Evolutionary conservation across 2,329 filamentous ascomycete species (phyloP).

Genomic region (Cladophialophora immunda): DNA sequence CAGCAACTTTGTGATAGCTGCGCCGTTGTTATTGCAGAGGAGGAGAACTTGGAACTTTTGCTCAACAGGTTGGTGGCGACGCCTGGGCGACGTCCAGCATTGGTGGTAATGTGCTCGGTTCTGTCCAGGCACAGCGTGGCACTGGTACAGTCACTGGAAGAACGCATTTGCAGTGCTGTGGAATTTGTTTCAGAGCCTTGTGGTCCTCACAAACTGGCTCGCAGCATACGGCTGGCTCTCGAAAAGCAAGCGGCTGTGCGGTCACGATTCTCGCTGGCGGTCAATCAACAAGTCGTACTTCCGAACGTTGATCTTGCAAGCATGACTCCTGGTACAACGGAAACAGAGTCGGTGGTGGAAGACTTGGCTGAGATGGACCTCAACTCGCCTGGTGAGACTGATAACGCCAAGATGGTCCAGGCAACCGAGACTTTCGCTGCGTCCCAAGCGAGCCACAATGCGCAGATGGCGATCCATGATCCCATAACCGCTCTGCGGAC

Average conservation of each 20-base stretch:
- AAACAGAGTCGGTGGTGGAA: conserved; percentile 10
- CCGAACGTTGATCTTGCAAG: not conserved
- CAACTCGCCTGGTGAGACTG: conserved; percentile 23
- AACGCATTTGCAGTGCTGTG: conserved; percentile 30
- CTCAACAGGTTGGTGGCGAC: conserved; percentile 18
- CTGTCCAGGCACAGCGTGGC: conserved; percentile 27
- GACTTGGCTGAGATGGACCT: conserved; percentile 31
- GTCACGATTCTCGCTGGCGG: not conserved
- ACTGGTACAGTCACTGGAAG: conserved; percentile 25
- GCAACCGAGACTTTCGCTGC: conserved; percentile 36
- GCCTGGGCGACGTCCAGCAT: conserved; percentile 20
- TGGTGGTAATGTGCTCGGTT: conserved; percentile 32
- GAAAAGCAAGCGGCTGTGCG: conserved; percentile 25
- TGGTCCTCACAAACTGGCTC: conserved; percentile 34
- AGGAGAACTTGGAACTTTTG: conserved; percentile 27
- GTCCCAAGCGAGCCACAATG: conserved; percentile 30
- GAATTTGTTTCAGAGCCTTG: conserved; percentile 33
- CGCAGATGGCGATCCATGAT: conserved; percentile 34
- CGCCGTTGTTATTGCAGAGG: conserved; percentile 29
- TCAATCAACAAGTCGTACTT: not conserved
- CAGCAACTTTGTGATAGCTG: conserved; percentile 21
- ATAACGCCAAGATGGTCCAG: conserved; percentile 27
- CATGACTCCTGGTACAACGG: not conserved
- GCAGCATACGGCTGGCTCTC: conserved; percentile 26
- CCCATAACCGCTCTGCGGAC: conserved; percentile 28